Conservation (phyloP, 2,329 filamentous ascomycete genomes). For the Pseudocercospora crystallina region DNA sequence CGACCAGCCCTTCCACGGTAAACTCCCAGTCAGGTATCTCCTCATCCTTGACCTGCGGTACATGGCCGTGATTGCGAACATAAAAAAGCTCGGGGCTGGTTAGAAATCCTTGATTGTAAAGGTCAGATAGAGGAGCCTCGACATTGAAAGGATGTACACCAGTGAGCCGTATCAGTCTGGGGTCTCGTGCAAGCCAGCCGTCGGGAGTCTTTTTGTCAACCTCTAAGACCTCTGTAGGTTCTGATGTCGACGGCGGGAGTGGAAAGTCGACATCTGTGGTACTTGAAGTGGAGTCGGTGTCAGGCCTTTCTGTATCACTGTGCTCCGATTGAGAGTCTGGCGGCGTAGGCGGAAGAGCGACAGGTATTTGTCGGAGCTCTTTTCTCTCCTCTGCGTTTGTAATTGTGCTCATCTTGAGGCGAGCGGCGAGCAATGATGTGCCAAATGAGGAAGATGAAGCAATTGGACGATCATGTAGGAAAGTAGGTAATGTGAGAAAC, state of each 20-base stretch:
- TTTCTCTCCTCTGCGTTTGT: not conserved
- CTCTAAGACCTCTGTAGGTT: slow-evolving; percentile 63
- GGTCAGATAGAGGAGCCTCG: slow-evolving; percentile 74
- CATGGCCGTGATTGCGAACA: slow-evolving; percentile 84
- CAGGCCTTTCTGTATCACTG: slow-evolving; percentile 32
- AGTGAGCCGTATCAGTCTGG: slow-evolving; percentile 79
- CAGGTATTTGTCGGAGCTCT: slow-evolving; percentile 24
- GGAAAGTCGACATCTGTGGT: slow-evolving; percentile 56
- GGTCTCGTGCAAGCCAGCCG: slow-evolving; percentile 74
- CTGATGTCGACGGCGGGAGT: slow-evolving; percentile 64
- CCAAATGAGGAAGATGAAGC: not conserved
- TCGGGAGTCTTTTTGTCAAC: slow-evolving; percentile 83
- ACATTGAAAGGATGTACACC: slow-evolving; percentile 90
- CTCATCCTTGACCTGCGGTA: slow-evolving; percentile 71
- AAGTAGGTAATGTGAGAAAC: not conserved
- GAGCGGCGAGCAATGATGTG: too few relatives aligned
- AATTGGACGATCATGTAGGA: not conserved
- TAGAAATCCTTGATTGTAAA: slow-evolving; percentile 80
- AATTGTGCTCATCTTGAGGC: too few relatives aligned
- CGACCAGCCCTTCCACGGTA: slow-evolving; percentile 80
- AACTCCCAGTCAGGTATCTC: slow-evolving; percentile 79
- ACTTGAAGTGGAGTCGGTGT: slow-evolving; percentile 55
- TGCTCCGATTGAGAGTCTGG: slow-evolving; percentile 37
- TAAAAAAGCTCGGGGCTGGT: slow-evolving; percentile 88
- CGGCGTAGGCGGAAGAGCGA: slow-evolving; percentile 37